Base-by-base conservation (phyloP, 768 basidiomycete genomes). In the Pholiota conissans region DNA sequence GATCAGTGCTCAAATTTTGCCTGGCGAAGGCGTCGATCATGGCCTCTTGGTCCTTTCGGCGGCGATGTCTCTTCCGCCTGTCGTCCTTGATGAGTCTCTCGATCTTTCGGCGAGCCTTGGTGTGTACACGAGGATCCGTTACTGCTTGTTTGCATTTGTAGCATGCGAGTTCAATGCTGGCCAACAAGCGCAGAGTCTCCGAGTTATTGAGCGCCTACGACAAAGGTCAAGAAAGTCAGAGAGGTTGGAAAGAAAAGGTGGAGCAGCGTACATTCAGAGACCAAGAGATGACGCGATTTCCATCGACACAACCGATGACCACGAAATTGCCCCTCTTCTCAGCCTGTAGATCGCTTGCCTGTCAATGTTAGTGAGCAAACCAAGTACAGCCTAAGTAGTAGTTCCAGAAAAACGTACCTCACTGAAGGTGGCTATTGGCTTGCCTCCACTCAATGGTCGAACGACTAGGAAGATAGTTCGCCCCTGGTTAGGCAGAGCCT, bases 251-350 rank as follows among this genome's bases (percentile, higher is more conserved):
- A 52, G 47, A 28, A 29, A 48, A 53, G 26, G 45, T 42, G n/a
- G 59, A 46, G 32, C 34, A 34, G 68, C 85, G 55, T 64, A 91
- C 91, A 66, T 93, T 92, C 58, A 93, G 69, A 28, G 91, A 93
- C 90, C 91, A 93, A 13, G 91, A 93, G 29, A 93, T 76, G 37
- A 93, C 91, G 39, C 81, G 83, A 37, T 78, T 68, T 20, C 84
- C 85, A 57, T 93, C 89, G 20, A 93, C 84, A 55, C 87, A 89
- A 40, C 89, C 87, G 53, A 93, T 82, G 26, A 93, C 90, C 20
- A 93, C 86, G 66, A 93, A 93, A 69, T 92, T 93, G 52, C 91
- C 91, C 61, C 91, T 83, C 72, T 90, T 90, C 73, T 93, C 91
- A 16, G 90, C 91, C 74, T 92, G 89, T 34, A 93, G 73, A 67